Percentiles rank a stretch among this genome's conserved stretches.
These are phyloP conservation scores for Smallanthus sonchifolius DNA, from an alignment of 129 eudicot species.

Conservation along the genomic window DNA sequence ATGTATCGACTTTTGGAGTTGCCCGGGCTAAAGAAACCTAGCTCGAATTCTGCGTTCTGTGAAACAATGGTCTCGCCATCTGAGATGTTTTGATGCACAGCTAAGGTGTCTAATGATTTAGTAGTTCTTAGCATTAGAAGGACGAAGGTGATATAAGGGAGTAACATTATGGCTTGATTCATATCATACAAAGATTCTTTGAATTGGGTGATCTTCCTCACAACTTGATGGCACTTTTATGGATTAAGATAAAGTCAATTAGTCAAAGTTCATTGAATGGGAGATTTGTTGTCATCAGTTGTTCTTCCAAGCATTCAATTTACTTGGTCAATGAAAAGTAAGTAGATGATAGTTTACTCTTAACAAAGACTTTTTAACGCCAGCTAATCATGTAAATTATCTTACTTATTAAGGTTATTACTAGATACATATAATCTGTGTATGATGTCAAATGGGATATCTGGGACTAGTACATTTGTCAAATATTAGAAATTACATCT, in stretches of 20 bases:
- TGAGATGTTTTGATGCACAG: not conserved
- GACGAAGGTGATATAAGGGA: not conserved
- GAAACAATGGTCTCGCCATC: conserved; percentile 19
- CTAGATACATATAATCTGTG: not conserved
- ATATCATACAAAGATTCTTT: not conserved
- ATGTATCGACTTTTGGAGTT: conserved; percentile 19
- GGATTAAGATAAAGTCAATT: not conserved
- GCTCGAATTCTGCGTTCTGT: conserved; percentile 2
- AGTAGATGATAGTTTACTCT: not conserved
- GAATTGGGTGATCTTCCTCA: not conserved
- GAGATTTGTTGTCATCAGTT: not conserved
- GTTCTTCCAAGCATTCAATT: not conserved
- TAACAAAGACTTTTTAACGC: not conserved
- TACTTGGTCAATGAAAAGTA: not conserved
- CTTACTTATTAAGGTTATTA: too few relatives aligned
- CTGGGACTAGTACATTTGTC: not conserved
- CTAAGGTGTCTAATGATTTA: not conserved
- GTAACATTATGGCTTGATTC: not conserved
- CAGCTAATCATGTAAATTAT: too few relatives aligned
- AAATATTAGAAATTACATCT: too few relatives aligned
- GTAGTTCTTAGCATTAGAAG: not conserved
- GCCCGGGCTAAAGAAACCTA: conserved; percentile 42
- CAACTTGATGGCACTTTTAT: not conserved
- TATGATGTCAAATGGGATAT: not conserved
- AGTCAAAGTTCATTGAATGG: not conserved